Evolutionary conservation across 1,284 basidiomycete species (phyloP).

Genomic region (Ustilago esculenta): DNA sequence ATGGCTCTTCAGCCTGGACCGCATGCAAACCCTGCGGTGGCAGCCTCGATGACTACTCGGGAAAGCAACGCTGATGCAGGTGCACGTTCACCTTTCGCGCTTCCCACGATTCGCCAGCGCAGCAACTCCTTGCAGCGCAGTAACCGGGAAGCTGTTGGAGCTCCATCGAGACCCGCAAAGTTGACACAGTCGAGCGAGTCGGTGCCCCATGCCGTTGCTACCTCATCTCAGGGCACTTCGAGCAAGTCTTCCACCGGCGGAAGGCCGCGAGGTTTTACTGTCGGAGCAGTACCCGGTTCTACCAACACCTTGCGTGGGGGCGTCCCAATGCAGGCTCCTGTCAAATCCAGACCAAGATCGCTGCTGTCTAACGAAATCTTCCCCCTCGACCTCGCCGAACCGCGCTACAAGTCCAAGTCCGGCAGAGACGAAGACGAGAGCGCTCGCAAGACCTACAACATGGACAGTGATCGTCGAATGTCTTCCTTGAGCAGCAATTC

Average conservation of each 20-base stretch:
- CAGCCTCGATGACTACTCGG: background rate
- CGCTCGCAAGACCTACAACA: conserved; percentile 30
- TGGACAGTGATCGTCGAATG: conserved; percentile 26
- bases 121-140: conserved; percentile 32
- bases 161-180: conserved; percentile 1
- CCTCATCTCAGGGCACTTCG: conserved; percentile 5
- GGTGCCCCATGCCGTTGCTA: background rate
- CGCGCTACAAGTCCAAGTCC: conserved; percentile 14
- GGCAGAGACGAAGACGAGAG: conserved; percentile 7
- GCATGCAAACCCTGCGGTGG: background rate
- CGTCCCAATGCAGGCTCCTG: conserved; percentile 4
- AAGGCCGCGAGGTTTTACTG: conserved; percentile 53
- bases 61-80: background rate
- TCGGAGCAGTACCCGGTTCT: conserved; percentile 52
- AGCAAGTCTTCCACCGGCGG: conserved; percentile 17
- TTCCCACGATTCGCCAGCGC: conserved; percentile 32
- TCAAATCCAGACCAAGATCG: conserved; percentile 47
- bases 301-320: conserved; percentile 7
- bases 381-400: conserved; percentile 47
- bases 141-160: conserved; percentile 7
- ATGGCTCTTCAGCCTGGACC: background rate
- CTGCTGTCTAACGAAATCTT: conserved; percentile 53
- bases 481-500: conserved; percentile 2
- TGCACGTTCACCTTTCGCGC: conserved; percentile 8
- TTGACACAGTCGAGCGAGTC: background rate